phyloP scores from a whole-genome alignment of 1,284 basidiomycete genomes.

The Rhodotorula glutinis region DNA sequence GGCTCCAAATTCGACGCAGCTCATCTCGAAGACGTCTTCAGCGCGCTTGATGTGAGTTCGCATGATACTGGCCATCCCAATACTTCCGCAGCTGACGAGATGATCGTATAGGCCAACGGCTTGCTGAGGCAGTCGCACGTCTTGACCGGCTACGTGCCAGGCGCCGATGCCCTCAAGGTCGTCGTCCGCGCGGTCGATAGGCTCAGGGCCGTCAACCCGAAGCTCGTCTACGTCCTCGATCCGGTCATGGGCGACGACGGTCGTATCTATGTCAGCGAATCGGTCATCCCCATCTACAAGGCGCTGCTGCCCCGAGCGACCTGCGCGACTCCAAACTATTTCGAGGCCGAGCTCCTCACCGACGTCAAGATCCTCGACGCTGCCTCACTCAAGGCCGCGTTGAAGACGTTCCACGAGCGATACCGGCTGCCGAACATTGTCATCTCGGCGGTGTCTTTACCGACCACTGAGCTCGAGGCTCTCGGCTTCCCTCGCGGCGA shows the following conservation, averaged over 20 bases:
- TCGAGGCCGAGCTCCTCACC: constrained; percentile 86
- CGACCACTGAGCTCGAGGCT: constrained; percentile 44
- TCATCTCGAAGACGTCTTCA: constrained; percentile 49
- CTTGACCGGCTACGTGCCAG: constrained; percentile 74
- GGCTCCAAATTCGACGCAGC: constrained; percentile 49
- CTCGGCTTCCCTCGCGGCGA: constrained; percentile 24
- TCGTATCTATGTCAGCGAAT: constrained; percentile 77
- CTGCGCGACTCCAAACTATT: constrained; percentile 96
- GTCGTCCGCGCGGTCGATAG: constrained; percentile 64
- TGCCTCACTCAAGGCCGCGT: constrained; percentile 63
- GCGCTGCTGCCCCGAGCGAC: constrained; percentile 70
- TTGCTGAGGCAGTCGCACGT: constrained; percentile 44
- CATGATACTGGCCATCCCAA: background rate
- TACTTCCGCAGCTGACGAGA: background rate
- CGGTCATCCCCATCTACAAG: constrained; percentile 85
- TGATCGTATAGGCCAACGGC: constrained; percentile 36
- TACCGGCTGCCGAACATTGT: constrained; percentile 81
- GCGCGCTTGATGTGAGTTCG: constrained; percentile 39
- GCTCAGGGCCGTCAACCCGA: constrained; percentile 58
- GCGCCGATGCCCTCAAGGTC: constrained; percentile 69
- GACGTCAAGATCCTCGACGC: constrained; percentile 65
- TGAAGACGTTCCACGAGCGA: constrained; percentile 68
- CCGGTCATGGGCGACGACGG: constrained; percentile 86
- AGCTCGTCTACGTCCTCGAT: constrained; percentile 62
- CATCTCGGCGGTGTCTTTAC: constrained; percentile 73